These are phyloP conservation scores for Tulasnella sp. DNA, from an alignment of 768 basidiomycete genomes.

Conservation along the genomic window DNA sequence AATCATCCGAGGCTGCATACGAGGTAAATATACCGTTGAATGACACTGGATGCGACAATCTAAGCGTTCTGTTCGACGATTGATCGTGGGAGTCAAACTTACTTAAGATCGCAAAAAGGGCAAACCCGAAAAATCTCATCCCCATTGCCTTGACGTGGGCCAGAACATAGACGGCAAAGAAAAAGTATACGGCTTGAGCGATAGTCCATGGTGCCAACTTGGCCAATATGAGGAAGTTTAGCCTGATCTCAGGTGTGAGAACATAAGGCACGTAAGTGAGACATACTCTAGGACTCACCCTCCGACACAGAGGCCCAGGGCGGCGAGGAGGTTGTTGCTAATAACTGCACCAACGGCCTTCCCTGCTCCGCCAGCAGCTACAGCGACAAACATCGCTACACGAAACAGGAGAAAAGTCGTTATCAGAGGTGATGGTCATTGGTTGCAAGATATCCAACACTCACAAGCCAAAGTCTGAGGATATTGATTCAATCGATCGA, in stretches of 20 bases:
- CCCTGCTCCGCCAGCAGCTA: constrained; percentile 27
- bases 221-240: constrained; percentile 29
- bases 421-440: background rate
- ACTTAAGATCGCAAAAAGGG: constrained; percentile 29
- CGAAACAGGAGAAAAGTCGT: background rate
- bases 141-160: constrained; percentile 29
- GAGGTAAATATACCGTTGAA: constrained; percentile 25
- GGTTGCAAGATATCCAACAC: background rate
- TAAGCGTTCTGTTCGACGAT: background rate
- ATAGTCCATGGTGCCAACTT: constrained; percentile 27
- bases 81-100: constrained; percentile 12
- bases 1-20: constrained; percentile 12
- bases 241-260: constrained; percentile 1
- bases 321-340: constrained; percentile 25
- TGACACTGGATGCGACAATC: background rate
- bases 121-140: constrained; percentile 27
- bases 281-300: background rate
- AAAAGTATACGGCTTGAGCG: constrained; percentile 30
- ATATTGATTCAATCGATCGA: constrained; percentile 24
- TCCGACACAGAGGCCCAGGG: constrained; percentile 25
- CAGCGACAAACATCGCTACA: constrained; percentile 26
- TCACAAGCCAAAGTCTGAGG: constrained; percentile 25
- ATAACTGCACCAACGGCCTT: constrained; percentile 26
- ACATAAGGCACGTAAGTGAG: background rate
- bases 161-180: constrained; percentile 28